These are phyloP conservation scores for Mucor lusitanicus DNA, from an alignment of 371 early-diverging fungal species.

Conservation along the genomic window DNA sequence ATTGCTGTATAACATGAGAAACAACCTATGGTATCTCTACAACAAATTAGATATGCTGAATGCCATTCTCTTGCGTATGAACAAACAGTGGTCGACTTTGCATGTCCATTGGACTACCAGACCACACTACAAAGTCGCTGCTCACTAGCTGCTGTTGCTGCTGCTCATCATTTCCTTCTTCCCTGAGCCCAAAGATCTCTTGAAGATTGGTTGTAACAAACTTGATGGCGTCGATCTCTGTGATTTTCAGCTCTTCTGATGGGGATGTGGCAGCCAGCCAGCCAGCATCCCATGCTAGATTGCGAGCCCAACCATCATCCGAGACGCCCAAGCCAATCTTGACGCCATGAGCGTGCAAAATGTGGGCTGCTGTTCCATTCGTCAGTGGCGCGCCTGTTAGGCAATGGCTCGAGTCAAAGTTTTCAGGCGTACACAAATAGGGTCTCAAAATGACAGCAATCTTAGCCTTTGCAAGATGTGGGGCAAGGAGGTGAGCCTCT, in stretches of 20 bases:
- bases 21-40: background rate
- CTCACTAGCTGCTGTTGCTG: background rate
- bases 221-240: constrained; percentile 69
- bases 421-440: constrained; percentile 64
- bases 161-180: background rate
- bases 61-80: constrained; percentile 22
- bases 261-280: constrained; percentile 60
- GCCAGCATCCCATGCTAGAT: constrained; percentile 79
- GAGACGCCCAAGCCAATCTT: constrained; percentile 61
- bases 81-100: constrained; percentile 47
- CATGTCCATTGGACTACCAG: constrained; percentile 58
- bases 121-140: constrained; percentile 51
- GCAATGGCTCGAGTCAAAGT: constrained; percentile 70
- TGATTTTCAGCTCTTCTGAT: constrained; percentile 31
- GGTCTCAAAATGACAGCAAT: constrained; percentile 73
- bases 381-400: constrained; percentile 62
- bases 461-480: constrained; percentile 54
- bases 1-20: background rate
- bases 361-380: constrained; percentile 60
- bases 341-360: constrained; percentile 66
- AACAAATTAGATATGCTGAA: background rate
- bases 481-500: constrained; percentile 73
- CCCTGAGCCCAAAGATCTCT: constrained; percentile 57
- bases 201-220: constrained; percentile 73
- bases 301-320: constrained; percentile 61